Evolutionary conservation across 2,329 filamentous ascomycete species (phyloP).

Genomic region (Colletotrichum sp.): DNA sequence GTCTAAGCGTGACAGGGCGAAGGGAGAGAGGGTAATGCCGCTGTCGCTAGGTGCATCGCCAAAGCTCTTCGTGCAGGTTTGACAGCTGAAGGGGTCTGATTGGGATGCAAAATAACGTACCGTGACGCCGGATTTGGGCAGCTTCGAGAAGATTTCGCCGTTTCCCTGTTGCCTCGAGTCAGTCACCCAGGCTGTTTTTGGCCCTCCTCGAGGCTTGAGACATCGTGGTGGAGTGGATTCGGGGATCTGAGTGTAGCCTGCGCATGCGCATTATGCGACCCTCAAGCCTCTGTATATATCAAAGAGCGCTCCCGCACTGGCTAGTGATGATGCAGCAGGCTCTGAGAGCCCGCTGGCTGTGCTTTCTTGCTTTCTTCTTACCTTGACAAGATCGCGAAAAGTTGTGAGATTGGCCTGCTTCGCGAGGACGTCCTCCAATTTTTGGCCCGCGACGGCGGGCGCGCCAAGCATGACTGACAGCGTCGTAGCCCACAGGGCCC

Average conservation of each 20-base stretch:
- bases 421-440: constrained; percentile 44
- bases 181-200: background rate
- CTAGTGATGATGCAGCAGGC: background rate
- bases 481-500: background rate
- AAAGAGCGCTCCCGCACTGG: background rate
- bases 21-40: background rate
- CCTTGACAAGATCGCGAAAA: constrained; percentile 48
- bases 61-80: background rate
- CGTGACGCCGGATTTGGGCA: constrained; percentile 50
- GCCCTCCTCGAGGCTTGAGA: background rate
- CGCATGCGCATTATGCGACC: constrained; percentile 2
- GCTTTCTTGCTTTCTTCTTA: constrained; percentile 21
- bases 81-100: background rate
- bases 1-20: background rate
- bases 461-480: background rate
- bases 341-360: background rate
- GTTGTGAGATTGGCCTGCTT: constrained; percentile 46
- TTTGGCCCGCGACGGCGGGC: constrained; percentile 27
- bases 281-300: background rate
- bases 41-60: background rate
- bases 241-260: constrained; percentile 2
- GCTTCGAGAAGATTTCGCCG: constrained; percentile 45
- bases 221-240: background rate
- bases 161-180: constrained; percentile 36
- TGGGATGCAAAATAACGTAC: constrained; percentile 31